Base-by-base conservation (phyloP, 2,329 filamentous ascomycete genomes). In the Sphaerostilbella broomeana region DNA sequence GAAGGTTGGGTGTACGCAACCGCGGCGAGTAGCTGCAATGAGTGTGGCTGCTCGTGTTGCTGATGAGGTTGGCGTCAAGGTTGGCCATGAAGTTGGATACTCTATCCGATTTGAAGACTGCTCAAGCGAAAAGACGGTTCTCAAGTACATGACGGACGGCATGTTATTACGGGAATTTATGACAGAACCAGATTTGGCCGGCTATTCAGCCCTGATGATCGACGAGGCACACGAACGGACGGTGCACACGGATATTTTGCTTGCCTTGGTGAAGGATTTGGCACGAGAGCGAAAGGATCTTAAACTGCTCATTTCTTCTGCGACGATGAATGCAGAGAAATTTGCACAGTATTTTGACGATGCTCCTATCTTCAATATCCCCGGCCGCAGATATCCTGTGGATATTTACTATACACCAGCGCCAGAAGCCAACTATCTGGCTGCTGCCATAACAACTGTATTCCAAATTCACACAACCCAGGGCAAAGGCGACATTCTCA, bases 111-210 rank as follows among this genome's bases (percentile, higher is more conserved):
- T 97, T 53, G 92, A 98, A 58, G 86, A 95, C 61, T 81, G 81
- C 47, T 94, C 88, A 0, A 86, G 79, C 57, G 87, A 94, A 53
- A 94, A 94, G 64, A 97, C 92, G 0, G 71, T 90, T 6, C 65
- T 98, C 39, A 94, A 95, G 61, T 97, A 95, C 63, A 90, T 94
- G 84, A 98, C 92, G 0, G 92, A 98, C 55, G 92, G 92, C 57
- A 94, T 97, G 84, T 68, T 97, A 26, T 69, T 97, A 20, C 75
- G 88, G 56, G 87, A 95, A 57, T 84, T 95, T 48, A 77, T 95
- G 65, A 90, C 86, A 0, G 87, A 94, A 53, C 89, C 90, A 0
- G 81, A 90, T 49, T 68, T 97, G 5, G 75, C 79, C 2, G 79
- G 79, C 12, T 97, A 97, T 52, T 85, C 86, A 5, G 86, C 82